phyloP scores from a whole-genome alignment of 306 rosid species.

The Castanea crenata region DNA sequence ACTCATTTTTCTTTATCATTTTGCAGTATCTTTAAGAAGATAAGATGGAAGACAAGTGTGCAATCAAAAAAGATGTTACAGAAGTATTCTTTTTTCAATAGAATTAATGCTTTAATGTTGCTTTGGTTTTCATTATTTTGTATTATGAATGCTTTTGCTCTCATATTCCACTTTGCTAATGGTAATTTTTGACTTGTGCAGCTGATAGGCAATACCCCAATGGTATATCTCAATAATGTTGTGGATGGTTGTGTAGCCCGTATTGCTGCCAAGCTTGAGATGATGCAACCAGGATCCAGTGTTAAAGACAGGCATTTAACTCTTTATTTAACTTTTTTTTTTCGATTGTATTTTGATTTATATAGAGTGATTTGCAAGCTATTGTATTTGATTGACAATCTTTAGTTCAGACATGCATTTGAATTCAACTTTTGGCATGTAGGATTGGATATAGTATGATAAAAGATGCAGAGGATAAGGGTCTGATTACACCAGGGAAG shows the following conservation, averaged over 20 bases:
- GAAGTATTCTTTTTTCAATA: constrained; percentile 46
- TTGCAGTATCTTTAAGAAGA: constrained; percentile 4
- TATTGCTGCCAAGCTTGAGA: constrained; percentile 79
- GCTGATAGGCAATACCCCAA: constrained; percentile 76
- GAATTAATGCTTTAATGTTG: background rate
- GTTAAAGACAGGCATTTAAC: constrained; percentile 60
- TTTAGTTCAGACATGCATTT: background rate
- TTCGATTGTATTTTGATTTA: too few relatives aligned
- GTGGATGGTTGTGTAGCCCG: constrained; percentile 71
- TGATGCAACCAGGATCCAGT: constrained; percentile 72
- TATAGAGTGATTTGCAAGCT: too few relatives aligned
- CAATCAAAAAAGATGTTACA: constrained; percentile 70
- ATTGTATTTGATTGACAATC: too few relatives aligned
- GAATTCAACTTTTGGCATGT: constrained; percentile 10
- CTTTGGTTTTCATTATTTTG: too few relatives aligned
- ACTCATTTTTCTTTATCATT: too few relatives aligned
- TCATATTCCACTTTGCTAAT: too few relatives aligned
- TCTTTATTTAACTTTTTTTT: background rate
- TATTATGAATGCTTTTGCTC: background rate
- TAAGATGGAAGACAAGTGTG: constrained; percentile 51
- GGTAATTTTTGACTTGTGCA: constrained; percentile 20
- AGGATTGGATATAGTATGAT: constrained; percentile 83
- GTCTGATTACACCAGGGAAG: constrained; percentile 82
- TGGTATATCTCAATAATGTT: constrained; percentile 67
- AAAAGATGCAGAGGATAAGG: constrained; percentile 81